Percentiles rank a stretch among this genome's conserved stretches.
Conservation (phyloP, 345 rosid species). For the Alliaria petiolata region DNA sequence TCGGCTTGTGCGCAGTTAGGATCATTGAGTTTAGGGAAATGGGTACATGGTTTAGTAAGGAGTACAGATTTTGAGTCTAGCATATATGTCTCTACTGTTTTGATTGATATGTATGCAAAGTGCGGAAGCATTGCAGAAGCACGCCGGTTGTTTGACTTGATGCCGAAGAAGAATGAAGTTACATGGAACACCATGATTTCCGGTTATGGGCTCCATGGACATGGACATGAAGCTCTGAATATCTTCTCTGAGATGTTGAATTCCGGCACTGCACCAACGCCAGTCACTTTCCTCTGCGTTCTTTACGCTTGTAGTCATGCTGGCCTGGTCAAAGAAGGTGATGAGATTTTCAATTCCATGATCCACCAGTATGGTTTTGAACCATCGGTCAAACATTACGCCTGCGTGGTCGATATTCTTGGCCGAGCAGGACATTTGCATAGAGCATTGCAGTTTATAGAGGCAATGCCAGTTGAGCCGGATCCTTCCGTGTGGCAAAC, state of each 20-base stretch:
- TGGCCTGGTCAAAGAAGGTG: conserved; percentile 70
- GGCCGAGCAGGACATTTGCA: conserved; percentile 77
- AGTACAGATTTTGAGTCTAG: conserved; percentile 50
- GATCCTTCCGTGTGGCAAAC: conserved; percentile 71
- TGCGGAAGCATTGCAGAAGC: conserved; percentile 75
- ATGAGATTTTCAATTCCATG: conserved; percentile 61
- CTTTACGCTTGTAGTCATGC: conserved; percentile 86
- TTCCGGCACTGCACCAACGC: conserved; percentile 48
- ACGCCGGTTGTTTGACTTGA: conserved; percentile 49
- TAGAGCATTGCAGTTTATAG: conserved; percentile 58
- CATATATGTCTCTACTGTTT: conserved; percentile 65
- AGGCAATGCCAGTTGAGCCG: conserved; percentile 54
- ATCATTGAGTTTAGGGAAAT: conserved; percentile 62
- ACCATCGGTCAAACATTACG: conserved; percentile 69
- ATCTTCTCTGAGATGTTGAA: conserved; percentile 53
- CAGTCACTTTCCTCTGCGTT: conserved; percentile 65
- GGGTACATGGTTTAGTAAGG: conserved; percentile 57
- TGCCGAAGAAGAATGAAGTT: conserved; percentile 62
- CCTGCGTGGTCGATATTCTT: conserved; percentile 77
- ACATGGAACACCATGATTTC: conserved; percentile 89
- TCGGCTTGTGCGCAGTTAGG: conserved; percentile 86
- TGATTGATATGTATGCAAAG: conserved; percentile 82
- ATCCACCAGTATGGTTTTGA: conserved; percentile 45
- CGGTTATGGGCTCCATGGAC: conserved; percentile 82
- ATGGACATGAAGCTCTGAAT: conserved; percentile 58